Evolutionary conservation across 2,329 filamentous ascomycete genomes (phyloP), one percentile per base, ranked within the genome.

Genomic region (Cytospora mali): DNA sequence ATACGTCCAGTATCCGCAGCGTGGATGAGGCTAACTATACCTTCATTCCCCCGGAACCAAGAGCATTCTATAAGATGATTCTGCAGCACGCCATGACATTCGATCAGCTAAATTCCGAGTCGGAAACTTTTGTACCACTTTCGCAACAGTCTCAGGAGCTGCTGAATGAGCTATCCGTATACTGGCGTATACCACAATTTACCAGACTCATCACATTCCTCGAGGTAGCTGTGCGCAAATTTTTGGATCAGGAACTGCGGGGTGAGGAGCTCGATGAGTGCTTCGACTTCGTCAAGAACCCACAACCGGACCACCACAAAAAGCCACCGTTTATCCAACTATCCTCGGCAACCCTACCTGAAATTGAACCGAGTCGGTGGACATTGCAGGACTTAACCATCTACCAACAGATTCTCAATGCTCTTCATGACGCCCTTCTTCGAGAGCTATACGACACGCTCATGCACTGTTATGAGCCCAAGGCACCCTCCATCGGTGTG

Each of bases 371-470:
- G 71, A 85, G 77, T 66, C 78, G 77, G 58, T 93, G 90, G 90
- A 89, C 89, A 4, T 73, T 90, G 13, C 80, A 86, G 62, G 90
- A 93, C 74, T 85, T 85, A 70, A 80, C 84, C 16, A 77, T 85
- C 28, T 95, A 96, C 77, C 90, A 91, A 69, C 88, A 91, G 66
- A 85, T 90, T 18, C 80, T 99, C 7, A 83, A 84, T 39, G 85
- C 83, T 31, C 77, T 98, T 46, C 88, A 98, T 70, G 93, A 97
- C 69, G 86, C 88, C 11, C 79, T 98, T 28, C 80, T 97, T 53
- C 87, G 93, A 59, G 94, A 98, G 71, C 82, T 99, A 21, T 97
- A 92, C 74, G 88, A 93, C 67, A 81, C 90, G n/a, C 84, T 97
- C 74, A 89, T 94, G 79, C 88, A 90, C 68, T 94, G 92, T 69